These are phyloP conservation scores for Phenoliferia sp. DNA, from an alignment of 1,284 basidiomycete genomes.

Conservation along the genomic window DNA sequence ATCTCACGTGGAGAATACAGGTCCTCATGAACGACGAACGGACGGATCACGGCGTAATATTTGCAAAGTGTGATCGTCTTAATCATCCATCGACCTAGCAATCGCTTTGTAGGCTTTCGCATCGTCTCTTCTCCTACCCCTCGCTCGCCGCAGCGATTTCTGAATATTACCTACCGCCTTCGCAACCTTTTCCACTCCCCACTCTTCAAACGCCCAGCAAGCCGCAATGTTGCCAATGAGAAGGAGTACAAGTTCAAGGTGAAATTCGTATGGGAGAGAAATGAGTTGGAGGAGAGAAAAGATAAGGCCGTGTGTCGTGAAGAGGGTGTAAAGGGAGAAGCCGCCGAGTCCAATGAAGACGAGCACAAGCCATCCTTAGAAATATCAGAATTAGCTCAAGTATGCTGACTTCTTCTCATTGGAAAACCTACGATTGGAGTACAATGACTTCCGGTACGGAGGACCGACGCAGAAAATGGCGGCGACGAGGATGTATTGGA, in stretches of 20 bases:
- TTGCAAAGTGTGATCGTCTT: not conserved
- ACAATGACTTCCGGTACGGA: slow-evolving; percentile 90
- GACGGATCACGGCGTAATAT: too few species aligned
- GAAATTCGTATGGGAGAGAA: slow-evolving; percentile 64
- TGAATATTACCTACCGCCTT: slow-evolving; percentile 28
- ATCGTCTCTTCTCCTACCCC: slow-evolving; percentile 42
- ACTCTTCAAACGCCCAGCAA: slow-evolving; percentile 69
- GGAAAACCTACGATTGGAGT: slow-evolving; percentile 72
- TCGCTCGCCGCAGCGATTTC: slow-evolving; percentile 39
- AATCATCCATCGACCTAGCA: slow-evolving; percentile 46
- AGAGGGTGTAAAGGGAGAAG: slow-evolving; percentile 70
- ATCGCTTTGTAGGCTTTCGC: slow-evolving; percentile 52
- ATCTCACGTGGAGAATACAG: too few species aligned
- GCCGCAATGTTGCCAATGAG: slow-evolving; percentile 66
- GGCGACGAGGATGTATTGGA: slow-evolving; percentile 96
- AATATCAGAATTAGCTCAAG: slow-evolving; percentile 11
- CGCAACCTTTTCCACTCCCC: slow-evolving; percentile 26
- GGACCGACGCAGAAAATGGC: slow-evolving; percentile 97
- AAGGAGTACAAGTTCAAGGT: slow-evolving; percentile 63
- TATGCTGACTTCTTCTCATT: not conserved
- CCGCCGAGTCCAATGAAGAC: slow-evolving; percentile 56
- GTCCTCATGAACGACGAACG: too few species aligned
- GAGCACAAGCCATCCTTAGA: slow-evolving; percentile 67
- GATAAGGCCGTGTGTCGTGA: slow-evolving; percentile 62
- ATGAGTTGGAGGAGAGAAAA: slow-evolving; percentile 71